These are phyloP conservation scores for Chytriomyces hyalinus DNA, from an alignment of 192 early-diverging fungal species.

Conservation along the genomic window DNA sequence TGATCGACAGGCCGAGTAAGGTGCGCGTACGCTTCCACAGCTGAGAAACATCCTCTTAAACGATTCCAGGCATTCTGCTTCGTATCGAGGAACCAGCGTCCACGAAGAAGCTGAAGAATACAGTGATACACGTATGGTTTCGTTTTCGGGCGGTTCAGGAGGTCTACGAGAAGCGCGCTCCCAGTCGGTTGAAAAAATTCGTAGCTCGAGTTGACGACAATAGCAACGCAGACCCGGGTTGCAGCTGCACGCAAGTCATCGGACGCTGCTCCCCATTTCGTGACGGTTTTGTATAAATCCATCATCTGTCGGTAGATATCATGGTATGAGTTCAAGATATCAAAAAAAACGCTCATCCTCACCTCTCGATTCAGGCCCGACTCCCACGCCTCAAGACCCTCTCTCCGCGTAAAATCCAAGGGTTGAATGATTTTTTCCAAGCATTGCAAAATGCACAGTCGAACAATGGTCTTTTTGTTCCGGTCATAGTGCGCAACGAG, in stretches of 20 bases:
- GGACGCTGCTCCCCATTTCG: constrained; percentile 43
- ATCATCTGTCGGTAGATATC: constrained; percentile 19
- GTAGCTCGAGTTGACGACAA: constrained; percentile 47
- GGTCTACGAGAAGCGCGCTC: constrained; percentile 45
- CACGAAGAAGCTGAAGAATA: constrained; percentile 53
- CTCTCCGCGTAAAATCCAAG: constrained; percentile 41
- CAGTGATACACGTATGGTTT: constrained; percentile 47
- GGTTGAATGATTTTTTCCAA: constrained; percentile 57
- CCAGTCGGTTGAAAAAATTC: constrained; percentile 53
- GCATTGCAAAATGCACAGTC: constrained; percentile 50
- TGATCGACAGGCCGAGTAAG: constrained; percentile 44
- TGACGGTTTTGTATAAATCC: constrained; percentile 48
- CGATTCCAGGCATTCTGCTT: constrained; percentile 34
- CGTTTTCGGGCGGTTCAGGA: constrained; percentile 35
- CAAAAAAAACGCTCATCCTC: constrained; percentile 4
- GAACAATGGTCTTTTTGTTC: constrained; percentile 48
- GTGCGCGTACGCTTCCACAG: constrained; percentile 37
- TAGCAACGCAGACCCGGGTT: constrained; percentile 47
- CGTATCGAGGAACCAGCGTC: constrained; percentile 54
- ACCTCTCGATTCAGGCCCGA: constrained; percentile 40
- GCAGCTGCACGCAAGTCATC: constrained; percentile 49
- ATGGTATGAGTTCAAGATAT: neutral
- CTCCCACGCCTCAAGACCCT: constrained; percentile 38
- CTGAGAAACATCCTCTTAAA: constrained; percentile 37
- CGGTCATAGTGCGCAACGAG: constrained; percentile 41